phyloP scores from a whole-genome alignment of 345 rosid species.

The Leavenworthia alabamica region DNA sequence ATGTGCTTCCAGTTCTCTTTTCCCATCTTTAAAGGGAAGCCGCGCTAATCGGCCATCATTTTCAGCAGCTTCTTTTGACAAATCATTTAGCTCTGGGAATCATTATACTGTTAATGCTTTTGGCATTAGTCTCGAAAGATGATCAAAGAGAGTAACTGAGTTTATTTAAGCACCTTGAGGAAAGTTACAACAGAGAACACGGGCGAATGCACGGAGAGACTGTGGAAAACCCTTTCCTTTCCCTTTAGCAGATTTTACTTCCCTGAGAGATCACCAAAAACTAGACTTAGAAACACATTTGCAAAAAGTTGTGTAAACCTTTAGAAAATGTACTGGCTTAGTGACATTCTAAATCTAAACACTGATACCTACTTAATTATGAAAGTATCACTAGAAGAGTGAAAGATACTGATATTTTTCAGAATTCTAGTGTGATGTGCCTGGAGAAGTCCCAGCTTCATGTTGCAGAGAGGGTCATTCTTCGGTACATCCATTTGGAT shows the following conservation, averaged over 20 bases:
- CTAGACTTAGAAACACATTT: not conserved
- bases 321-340: not conserved
- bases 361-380: constrained; percentile 55
- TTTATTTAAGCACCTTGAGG: constrained; percentile 40
- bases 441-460: constrained; percentile 52
- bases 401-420: constrained; percentile 37
- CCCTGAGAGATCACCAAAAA: constrained; percentile 38
- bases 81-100: constrained; percentile 43
- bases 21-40: constrained; percentile 42
- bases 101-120: constrained; percentile 7
- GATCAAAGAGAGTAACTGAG: not conserved
- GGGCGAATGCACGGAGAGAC: constrained; percentile 80
- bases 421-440: constrained; percentile 35
- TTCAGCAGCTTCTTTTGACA: constrained; percentile 60
- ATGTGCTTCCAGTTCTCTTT: constrained; percentile 62
- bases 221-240: constrained; percentile 83
- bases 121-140: not conserved
- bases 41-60: constrained; percentile 80
- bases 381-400: constrained; percentile 42
- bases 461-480: constrained; percentile 42
- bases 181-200: constrained; percentile 53
- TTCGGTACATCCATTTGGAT: constrained; percentile 43
- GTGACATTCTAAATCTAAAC: constrained; percentile 6
- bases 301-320: not conserved
- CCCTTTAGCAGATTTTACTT: constrained; percentile 59